Conservation (phyloP, 257 asterid genomes). For the Henckelia pumila region DNA sequence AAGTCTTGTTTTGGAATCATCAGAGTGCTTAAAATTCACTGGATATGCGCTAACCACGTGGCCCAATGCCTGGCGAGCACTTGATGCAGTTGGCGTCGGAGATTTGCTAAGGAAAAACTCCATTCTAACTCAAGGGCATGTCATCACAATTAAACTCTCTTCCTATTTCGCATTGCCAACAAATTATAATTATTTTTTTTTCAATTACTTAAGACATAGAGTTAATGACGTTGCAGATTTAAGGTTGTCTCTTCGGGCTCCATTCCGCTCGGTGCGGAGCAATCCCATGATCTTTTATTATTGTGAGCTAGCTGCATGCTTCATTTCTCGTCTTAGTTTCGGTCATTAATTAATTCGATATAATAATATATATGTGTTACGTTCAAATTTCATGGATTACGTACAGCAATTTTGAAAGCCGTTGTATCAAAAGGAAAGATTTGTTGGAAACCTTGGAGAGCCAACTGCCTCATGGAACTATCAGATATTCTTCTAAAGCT, state of each 20-base stretch:
- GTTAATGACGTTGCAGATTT: too few species aligned
- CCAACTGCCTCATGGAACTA: slow-evolving; percentile 62
- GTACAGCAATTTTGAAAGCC: slow-evolving; percentile 39
- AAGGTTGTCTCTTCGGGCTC: not conserved
- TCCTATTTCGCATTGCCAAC: too few species aligned
- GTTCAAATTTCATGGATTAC: too few species aligned
- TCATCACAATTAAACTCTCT: too few species aligned
- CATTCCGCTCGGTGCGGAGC: not conserved
- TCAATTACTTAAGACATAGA: too few species aligned
- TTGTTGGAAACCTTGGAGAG: slow-evolving; percentile 53
- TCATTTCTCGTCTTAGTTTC: too few species aligned
- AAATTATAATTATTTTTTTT: too few species aligned
- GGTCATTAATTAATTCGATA: too few species aligned
- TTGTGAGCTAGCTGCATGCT: slow-evolving; percentile 37
- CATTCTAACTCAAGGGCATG: slow-evolving; percentile 42
- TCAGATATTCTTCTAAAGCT: slow-evolving; percentile 68
- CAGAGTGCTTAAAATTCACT: slow-evolving; percentile 50
- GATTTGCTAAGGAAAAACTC: slow-evolving; percentile 47
- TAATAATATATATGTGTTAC: too few species aligned
- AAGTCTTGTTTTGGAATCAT: slow-evolving; percentile 70
- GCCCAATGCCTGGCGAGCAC: slow-evolving; percentile 81
- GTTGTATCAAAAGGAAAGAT: slow-evolving; percentile 61
- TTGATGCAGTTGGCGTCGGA: slow-evolving; percentile 71
- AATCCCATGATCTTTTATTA: slow-evolving; percentile 1
- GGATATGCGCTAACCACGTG: slow-evolving; percentile 70